Evolutionary conservation across 2,329 filamentous ascomycete genomes (phyloP).

Genomic region (Didymella pomorum): DNA sequence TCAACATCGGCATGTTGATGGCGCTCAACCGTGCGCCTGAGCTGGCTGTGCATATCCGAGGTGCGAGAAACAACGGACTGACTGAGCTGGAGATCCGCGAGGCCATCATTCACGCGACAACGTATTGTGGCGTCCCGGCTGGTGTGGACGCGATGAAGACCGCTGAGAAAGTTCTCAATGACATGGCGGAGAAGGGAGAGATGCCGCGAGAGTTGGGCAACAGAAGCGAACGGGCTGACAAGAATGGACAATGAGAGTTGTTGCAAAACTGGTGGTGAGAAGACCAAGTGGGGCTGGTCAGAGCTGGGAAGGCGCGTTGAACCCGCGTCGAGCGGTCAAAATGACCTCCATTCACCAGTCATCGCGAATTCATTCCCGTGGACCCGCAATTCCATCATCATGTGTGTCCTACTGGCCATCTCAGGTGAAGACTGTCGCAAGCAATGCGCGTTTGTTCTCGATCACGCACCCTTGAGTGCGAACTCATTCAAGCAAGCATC

Average conservation of each 20-base stretch:
- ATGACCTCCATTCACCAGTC: background rate
- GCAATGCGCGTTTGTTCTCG: too few species aligned
- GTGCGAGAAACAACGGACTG: constrained; percentile 69
- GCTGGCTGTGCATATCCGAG: constrained; percentile 68
- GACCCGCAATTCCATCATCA: background rate
- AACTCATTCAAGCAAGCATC: too few species aligned
- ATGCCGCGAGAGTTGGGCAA: constrained; percentile 43
- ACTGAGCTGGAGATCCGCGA: constrained; percentile 70
- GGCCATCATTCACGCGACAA: constrained; percentile 60
- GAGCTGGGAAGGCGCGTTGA: background rate
- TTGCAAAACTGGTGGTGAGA: background rate
- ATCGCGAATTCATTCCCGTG: background rate
- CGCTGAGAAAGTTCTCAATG: constrained; percentile 60
- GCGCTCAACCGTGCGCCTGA: constrained; percentile 67
- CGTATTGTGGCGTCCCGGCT: constrained; percentile 63
- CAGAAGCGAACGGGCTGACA: constrained; percentile 41
- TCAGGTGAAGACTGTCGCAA: background rate
- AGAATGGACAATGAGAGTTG: constrained; percentile 1
- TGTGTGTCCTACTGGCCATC: background rate
- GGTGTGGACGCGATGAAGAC: constrained; percentile 64
- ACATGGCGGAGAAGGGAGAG: constrained; percentile 59
- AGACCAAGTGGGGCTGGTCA: background rate
- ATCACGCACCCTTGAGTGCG: too few species aligned
- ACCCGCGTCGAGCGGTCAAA: background rate
- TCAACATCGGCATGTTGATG: constrained; percentile 72